A percentile compares a stretch with the other conserved stretches of the same genome.
Evolutionary conservation across 805 yeast genomes (phyloP).

Genomic region (Hanseniaspora pseudoguilliermondii): DNA sequence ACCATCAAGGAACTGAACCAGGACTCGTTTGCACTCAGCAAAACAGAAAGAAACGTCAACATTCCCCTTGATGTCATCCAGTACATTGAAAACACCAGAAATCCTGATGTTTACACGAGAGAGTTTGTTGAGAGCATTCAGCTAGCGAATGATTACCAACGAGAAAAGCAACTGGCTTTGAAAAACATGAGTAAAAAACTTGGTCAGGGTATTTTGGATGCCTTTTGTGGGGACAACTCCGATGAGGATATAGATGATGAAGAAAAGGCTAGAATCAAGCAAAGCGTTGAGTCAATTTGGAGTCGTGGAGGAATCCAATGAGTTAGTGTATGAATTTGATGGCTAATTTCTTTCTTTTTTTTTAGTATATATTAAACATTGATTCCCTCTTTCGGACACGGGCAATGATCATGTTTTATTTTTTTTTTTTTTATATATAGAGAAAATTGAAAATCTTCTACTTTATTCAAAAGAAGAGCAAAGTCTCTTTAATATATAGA

Average conservation of each 20-base stretch:
- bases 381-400: background rate
- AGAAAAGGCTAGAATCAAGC: background rate
- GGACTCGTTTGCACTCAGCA: slow-evolving; percentile 12
- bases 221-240: slow-evolving; percentile 42
- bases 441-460: background rate
- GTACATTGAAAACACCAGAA: slow-evolving; percentile 90
- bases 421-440: background rate
- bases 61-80: slow-evolving; percentile 77
- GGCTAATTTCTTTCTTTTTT: background rate
- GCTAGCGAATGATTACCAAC: slow-evolving; percentile 71
- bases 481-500: background rate
- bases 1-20: slow-evolving; percentile 28
- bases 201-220: slow-evolving; percentile 55
- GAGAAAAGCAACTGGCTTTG: slow-evolving; percentile 72
- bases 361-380: background rate
- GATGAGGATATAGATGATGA: slow-evolving; percentile 2
- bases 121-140: slow-evolving; percentile 93
- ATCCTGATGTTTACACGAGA: slow-evolving; percentile 92
- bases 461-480: background rate
- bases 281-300: slow-evolving; percentile 4
- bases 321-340: background rate
- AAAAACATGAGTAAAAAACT: slow-evolving; percentile 48
- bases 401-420: background rate
- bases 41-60: slow-evolving; percentile 31
- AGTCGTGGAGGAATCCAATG: slow-evolving; percentile 1